Evolutionary conservation across 257 asterid genomes (phyloP).

Genomic region (Fraxinus excelsior): DNA sequence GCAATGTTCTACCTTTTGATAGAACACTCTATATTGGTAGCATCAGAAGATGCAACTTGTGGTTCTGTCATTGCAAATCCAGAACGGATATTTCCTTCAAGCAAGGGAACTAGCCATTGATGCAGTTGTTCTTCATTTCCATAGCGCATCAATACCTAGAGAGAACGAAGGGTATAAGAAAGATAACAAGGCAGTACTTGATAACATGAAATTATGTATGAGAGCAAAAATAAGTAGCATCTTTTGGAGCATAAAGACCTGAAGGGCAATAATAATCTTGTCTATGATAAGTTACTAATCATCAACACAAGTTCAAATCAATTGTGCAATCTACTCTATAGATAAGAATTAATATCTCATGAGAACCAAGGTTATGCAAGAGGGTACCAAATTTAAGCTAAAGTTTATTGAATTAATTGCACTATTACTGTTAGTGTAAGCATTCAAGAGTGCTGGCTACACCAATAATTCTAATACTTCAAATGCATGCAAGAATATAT

Average conservation of each 20-base stretch:
- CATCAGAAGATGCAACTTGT: constrained; percentile 97
- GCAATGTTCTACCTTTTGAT: constrained; percentile 58
- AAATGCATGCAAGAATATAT: background rate
- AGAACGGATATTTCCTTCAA: constrained; percentile 82
- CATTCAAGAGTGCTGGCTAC: background rate
- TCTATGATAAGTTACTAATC: background rate
- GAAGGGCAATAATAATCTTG: background rate
- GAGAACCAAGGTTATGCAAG: background rate
- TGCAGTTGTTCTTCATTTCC: constrained; percentile 79
- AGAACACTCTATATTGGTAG: constrained; percentile 94
- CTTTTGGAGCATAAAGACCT: background rate
- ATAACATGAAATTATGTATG: constrained; percentile 1
- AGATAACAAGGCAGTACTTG: background rate
- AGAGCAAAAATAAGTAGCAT: background rate
- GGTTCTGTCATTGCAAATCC: constrained; percentile 99
- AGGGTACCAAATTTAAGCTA: background rate
- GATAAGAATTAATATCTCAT: background rate
- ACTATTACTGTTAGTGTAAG: background rate
- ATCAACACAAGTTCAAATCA: background rate
- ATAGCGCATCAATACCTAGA: constrained; percentile 84
- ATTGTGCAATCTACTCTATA: background rate
- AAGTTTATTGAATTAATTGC: background rate
- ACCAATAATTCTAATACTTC: background rate
- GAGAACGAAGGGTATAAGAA: constrained; percentile 10
- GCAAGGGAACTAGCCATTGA: constrained; percentile 89